Base-by-base conservation (phyloP, 2,329 filamentous ascomycete species). In the Phyllosticta paracitricarpa region DNA sequence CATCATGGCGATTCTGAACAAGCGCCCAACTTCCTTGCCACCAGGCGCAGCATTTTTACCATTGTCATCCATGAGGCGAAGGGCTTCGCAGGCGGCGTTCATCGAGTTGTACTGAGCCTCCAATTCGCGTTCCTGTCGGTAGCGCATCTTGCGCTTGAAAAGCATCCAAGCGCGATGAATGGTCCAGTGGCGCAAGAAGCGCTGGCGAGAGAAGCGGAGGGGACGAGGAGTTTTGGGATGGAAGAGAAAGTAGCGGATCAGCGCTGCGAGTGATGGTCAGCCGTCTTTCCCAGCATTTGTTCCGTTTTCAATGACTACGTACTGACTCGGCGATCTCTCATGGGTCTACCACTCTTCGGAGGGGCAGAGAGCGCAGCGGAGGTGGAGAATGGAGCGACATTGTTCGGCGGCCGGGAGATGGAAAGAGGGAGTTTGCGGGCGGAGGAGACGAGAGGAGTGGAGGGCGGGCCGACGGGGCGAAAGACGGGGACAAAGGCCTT, bases 131-230 rank as follows among this genome's bases (percentile, higher is more conserved):
- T 89, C 82, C 58, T 85, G 81, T 40, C 79, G 77, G 65, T 82
- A 79, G 56, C 86, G 85, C 68, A 86, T 82, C 72, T 89, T 83
- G 67, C 86, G 82, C 68, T 87, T 85, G 77, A 88, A 88, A 30
- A 97, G 81, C 69, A 89, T 82, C 91, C 92, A 97, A 24, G 93
- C 93, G 68, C 94, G 91, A 80, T 97, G 92, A 75, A 99, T 97
- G 58, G 94, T 97, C 94, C 94, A 99, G 81, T 99, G 94, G 55
- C 94, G 89, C 65, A 99, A 85, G 75, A 86, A 84, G 61, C 94
- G 87, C 75, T 88, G 89, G 68, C 93, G 91, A 51, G 85, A 91
- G 83, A 97, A 92, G 69, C 91, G 88, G 66, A 99, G 84, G 0
- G 94, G 92, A 12, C 86, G 84, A 0, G 86, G 87, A 6, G 84